These are phyloP conservation scores for Crithidia sp. DNA, from an alignment of 208 protist species.

Conservation along the genomic window DNA sequence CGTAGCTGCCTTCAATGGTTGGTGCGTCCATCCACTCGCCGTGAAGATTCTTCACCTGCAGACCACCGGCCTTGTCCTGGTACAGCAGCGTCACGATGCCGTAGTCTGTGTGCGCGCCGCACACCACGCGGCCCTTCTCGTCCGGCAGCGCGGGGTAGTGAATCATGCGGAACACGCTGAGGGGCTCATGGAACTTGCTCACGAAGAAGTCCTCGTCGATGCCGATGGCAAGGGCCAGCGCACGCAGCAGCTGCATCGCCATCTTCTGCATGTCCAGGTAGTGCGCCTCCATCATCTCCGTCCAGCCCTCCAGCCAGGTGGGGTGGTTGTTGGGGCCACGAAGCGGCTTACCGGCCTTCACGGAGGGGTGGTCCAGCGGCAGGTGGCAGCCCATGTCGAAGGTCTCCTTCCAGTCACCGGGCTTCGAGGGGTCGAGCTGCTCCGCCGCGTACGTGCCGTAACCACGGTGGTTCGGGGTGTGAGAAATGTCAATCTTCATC, in stretches of 20 bases:
- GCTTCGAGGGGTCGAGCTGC: constrained; percentile 56
- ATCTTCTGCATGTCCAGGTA: constrained; percentile 63
- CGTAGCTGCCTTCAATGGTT: constrained; percentile 62
- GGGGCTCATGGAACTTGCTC: constrained; percentile 62
- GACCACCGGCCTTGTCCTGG: constrained; percentile 60
- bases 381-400: constrained; percentile 76
- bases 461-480: constrained; percentile 60
- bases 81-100: constrained; percentile 84
- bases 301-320: constrained; percentile 48
- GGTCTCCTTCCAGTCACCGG: constrained; percentile 72
- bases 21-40: constrained; percentile 75
- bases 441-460: constrained; percentile 60
- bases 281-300: constrained; percentile 64
- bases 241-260: constrained; percentile 58
- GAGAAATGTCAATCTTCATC: constrained; percentile 68
- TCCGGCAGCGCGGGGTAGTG: constrained; percentile 68
- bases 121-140: constrained; percentile 52
- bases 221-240: constrained; percentile 62
- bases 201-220: constrained; percentile 62
- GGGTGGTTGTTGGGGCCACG: constrained; percentile 72
- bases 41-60: constrained; percentile 63
- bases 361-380: constrained; percentile 55
- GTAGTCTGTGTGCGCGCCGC: constrained; percentile 83
- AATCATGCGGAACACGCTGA: constrained; percentile 81
- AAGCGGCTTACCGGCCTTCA: constrained; percentile 63